Evolutionary conservation across 208 protist genomes (phyloP).

Genomic region (Acanthamoeba sp.): DNA sequence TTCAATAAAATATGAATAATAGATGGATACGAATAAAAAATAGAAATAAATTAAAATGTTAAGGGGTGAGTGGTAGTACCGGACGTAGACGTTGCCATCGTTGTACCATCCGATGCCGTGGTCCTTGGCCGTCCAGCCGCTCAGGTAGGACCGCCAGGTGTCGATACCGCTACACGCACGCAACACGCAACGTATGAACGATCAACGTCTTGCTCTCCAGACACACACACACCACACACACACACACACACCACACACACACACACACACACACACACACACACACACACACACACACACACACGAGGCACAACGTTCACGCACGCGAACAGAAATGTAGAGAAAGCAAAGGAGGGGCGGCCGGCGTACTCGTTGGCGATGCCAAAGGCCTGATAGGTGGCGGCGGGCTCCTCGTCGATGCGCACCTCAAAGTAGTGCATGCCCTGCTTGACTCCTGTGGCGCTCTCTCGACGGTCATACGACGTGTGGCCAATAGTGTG

Average conservation of each 20-base stretch:
- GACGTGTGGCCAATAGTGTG: neutral
- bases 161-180: slow-evolving; percentile 4
- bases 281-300: too few relatives aligned
- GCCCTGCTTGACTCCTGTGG: neutral
- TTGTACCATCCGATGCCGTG: slow-evolving; percentile 46
- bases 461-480: neutral
- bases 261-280: too few relatives aligned
- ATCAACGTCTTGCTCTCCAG: too few relatives aligned
- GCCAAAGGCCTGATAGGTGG: slow-evolving; percentile 45
- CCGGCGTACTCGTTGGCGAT: slow-evolving; percentile 19
- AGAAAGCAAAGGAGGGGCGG: neutral
- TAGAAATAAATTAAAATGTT: neutral
- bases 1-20: too few relatives aligned
- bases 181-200: neutral
- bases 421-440: slow-evolving; percentile 52
- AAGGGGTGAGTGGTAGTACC: neutral
- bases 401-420: slow-evolving; percentile 15
- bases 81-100: slow-evolving; percentile 43
- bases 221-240: too few relatives aligned
- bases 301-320: too few relatives aligned
- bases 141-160: slow-evolving; percentile 29
- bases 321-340: neutral
- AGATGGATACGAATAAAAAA: too few relatives aligned
- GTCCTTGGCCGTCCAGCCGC: slow-evolving; percentile 40
- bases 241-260: too few relatives aligned